Evolutionary conservation across 2,329 filamentous ascomycete genomes (phyloP).

Genomic region (Mycogone perniciosa): DNA sequence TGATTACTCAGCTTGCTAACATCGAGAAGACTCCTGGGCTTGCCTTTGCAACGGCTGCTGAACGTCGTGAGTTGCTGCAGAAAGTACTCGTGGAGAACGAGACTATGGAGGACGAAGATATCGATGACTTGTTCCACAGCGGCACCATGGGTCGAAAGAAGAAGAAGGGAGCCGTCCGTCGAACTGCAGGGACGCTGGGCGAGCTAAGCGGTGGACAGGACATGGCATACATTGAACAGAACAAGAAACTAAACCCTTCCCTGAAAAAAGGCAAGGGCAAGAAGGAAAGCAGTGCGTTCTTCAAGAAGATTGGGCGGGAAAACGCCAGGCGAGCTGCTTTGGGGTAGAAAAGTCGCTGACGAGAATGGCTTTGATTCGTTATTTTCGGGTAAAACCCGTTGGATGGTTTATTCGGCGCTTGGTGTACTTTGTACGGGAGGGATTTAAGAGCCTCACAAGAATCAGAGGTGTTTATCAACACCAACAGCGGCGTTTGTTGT

Average conservation of each 20-base stretch:
- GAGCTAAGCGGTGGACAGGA: conserved; percentile 88
- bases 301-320: conserved; percentile 38
- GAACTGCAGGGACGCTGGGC: conserved; percentile 78
- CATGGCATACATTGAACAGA: conserved; percentile 93
- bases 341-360: background rate
- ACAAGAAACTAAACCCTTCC: conserved; percentile 57
- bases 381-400: background rate
- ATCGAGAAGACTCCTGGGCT: conserved; percentile 79
- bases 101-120: conserved; percentile 64
- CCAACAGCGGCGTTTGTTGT: no score
- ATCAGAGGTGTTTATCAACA: no score
- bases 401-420: no score
- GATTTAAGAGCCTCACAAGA: no score
- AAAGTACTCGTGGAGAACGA: conserved; percentile 88
- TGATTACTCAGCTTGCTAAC: conserved; percentile 90
- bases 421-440: no score
- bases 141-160: conserved; percentile 41
- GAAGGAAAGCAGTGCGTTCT: conserved; percentile 34
- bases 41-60: conserved; percentile 69
- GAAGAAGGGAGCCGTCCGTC: conserved; percentile 56
- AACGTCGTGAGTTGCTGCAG: conserved; percentile 79
- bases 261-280: conserved; percentile 33
- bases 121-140: conserved; percentile 39
- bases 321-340: conserved; percentile 30
- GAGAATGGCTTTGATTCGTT: background rate